Evolutionary conservation across 2,329 filamentous ascomycete genomes (phyloP), one percentile per base, ranked within the genome.

Genomic region (Chrysosphaeria jannelii): DNA sequence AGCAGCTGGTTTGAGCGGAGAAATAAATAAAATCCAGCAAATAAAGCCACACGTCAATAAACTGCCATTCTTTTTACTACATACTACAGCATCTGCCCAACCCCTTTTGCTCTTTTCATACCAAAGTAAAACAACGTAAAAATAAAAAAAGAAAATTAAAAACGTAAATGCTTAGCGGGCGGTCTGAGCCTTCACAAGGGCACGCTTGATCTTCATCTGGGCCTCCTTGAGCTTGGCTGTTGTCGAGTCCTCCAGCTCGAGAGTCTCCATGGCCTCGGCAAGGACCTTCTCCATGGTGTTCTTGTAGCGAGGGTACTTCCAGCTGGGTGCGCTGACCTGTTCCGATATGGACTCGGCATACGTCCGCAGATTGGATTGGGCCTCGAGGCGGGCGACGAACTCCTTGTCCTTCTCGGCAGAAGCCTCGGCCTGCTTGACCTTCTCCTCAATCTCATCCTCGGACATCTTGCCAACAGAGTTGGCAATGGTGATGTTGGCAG

Each of bases 391-490:
- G 75, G 93, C 93, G 67, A 70, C 88, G 66, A 93, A 97, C 32
- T 78, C 81, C 51, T 93, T 81, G 39, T 97, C 85, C 51, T 64
- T 79, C 51, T 55, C 62, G 75, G 97, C 97, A 72, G 91, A 97
- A 54, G 89, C 88, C 57, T 81, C 78, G 40, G 85, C 85, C 38
- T 97, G 68, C 47, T 55, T 71, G 47, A 97, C 76, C 81, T 93
- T 93, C 57, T 65, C 78, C 60, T 97, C 85, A 35, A 97, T 97
- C 56, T 97, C 85, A 31, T 53, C 51, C 25, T 69, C 72, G 32
- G 78, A 90, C 36, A 97, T 75, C 62, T 97, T 97, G 48, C 85
- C 85, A 40, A 97, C 81, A 29, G 85, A 90, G 67, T 97, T 97
- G 52, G 75, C 76, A 53, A 97, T 97, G 46, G 85, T 97, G 50